Evolutionary conservation across 495 filamentous ascomycete genomes (phyloP).

Genomic region (Sordaria brevicollis): DNA sequence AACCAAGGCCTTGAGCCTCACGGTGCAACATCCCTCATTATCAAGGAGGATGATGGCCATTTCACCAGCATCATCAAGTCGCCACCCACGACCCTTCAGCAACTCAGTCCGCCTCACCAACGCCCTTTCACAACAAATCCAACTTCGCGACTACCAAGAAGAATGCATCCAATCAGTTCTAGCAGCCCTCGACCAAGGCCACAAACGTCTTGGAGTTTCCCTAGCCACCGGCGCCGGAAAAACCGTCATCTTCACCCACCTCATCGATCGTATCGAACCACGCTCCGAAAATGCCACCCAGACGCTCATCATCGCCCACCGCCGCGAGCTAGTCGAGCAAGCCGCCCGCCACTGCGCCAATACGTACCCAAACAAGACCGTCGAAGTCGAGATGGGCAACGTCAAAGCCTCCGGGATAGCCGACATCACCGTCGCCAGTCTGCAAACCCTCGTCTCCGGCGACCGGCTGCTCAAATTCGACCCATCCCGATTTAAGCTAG

Average conservation of each 20-base stretch:
- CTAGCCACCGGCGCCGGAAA: conserved; percentile 90
- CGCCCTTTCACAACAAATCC: conserved; percentile 23
- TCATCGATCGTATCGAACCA: conserved; percentile 68
- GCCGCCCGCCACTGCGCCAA: conserved; percentile 71
- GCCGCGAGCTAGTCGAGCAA: conserved; percentile 92
- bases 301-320: conserved; percentile 86
- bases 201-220: conserved; percentile 77
- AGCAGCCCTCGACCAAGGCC: conserved; percentile 55
- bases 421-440: conserved; percentile 90
- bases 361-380: conserved; percentile 65
- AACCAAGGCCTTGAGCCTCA: background rate
- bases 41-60: background rate
- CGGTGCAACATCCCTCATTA: background rate
- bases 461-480: conserved; percentile 75
- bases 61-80: background rate
- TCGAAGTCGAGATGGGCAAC: conserved; percentile 88
- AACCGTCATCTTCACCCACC: conserved; percentile 94
- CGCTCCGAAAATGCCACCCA: conserved; percentile 49
- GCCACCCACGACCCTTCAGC: background rate
- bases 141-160: conserved; percentile 69
- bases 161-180: conserved; percentile 86
- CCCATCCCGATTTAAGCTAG: conserved; percentile 68
- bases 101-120: background rate
- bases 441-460: conserved; percentile 65
- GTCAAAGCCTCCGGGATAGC: conserved; percentile 62